Evolutionary conservation across 1,139 yeast genomes (phyloP).

Genomic region (Blastobotrys raffinosifermentans): DNA sequence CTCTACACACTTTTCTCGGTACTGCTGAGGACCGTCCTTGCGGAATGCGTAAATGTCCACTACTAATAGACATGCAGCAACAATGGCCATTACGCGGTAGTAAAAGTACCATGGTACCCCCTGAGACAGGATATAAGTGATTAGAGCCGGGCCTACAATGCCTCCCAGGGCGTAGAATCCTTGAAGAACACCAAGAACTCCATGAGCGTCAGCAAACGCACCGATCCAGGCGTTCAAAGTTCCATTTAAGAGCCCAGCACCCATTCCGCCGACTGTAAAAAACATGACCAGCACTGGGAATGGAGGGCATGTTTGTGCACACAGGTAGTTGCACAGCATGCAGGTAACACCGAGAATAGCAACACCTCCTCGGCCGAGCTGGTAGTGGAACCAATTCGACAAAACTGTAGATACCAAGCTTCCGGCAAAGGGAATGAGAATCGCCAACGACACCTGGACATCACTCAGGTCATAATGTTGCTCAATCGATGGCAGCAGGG

Average conservation of each 20-base stretch:
- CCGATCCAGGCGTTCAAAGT: conserved; percentile 53
- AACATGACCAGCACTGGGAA: conserved; percentile 40
- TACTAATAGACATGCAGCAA: conserved; percentile 22
- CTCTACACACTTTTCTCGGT: conserved; percentile 8
- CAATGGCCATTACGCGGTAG: conserved; percentile 43
- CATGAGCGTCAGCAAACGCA: conserved; percentile 43
- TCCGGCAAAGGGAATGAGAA: conserved; percentile 28
- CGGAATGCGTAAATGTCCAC: conserved; percentile 12
- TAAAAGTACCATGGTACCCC: conserved; percentile 49
- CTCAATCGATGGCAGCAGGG: conserved; percentile 42
- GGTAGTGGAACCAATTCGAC: conserved; percentile 33
- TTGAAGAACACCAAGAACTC: conserved; percentile 48
- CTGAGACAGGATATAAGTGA: conserved; percentile 43
- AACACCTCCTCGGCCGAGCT: conserved; percentile 39
- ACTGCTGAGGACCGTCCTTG: conserved; percentile 15
- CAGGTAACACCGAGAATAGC: conserved; percentile 35
- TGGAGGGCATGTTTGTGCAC: conserved; percentile 38
- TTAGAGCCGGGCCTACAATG: conserved; percentile 49
- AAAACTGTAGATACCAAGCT: conserved; percentile 32
- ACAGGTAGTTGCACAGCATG: conserved; percentile 36
- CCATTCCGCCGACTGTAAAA: conserved; percentile 54
- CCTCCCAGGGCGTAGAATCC: conserved; percentile 61
- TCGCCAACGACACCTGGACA: conserved; percentile 17
- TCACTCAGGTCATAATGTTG: conserved; percentile 22
- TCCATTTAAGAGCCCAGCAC: conserved; percentile 48